A percentile compares a stretch with the other conserved stretches of the same genome.
phyloP scores from a whole-genome alignment of 176 grass and related monocot genomes.

The Avena insularis region DNA sequence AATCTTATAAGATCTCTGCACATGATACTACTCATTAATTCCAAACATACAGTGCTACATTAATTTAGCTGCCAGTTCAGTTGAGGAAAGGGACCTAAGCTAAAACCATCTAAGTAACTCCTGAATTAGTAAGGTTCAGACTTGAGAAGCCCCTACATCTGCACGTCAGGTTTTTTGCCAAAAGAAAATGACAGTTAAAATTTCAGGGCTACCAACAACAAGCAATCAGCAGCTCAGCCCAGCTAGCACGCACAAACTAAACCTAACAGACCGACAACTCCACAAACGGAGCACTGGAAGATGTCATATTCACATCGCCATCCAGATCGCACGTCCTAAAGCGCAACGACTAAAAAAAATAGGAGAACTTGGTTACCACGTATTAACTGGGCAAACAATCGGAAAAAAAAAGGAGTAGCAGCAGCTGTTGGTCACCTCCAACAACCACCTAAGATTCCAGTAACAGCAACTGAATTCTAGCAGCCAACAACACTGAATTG shows the following conservation, averaged over 20 bases:
- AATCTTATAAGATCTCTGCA: conserved; percentile 4
- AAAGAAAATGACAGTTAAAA: background rate
- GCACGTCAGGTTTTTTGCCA: background rate
- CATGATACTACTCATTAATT: background rate
- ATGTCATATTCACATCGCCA: background rate
- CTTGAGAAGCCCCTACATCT: background rate
- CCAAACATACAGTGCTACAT: background rate
- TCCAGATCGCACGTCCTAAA: background rate
- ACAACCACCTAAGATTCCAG: conserved; percentile 28
- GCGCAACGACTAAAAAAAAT: too few species aligned
- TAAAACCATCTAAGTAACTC: conserved; percentile 7
- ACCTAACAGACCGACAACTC: background rate
- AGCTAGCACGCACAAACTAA: too few species aligned
- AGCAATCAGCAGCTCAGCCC: too few species aligned
- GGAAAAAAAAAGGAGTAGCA: background rate
- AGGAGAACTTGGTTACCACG: background rate
- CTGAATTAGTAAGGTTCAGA: background rate
- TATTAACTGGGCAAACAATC: background rate
- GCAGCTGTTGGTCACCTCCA: background rate
- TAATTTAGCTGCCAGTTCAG: background rate
- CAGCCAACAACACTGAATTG: conserved; percentile 20
- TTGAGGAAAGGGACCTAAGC: background rate
- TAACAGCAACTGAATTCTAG: conserved; percentile 31
- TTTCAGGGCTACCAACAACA: too few species aligned
- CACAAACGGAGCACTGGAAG: background rate